A percentile compares a stretch with the other conserved stretches of the same genome.
Evolutionary conservation across 306 rosid species (phyloP).

Genomic region (Pachyrhizus erosus): DNA sequence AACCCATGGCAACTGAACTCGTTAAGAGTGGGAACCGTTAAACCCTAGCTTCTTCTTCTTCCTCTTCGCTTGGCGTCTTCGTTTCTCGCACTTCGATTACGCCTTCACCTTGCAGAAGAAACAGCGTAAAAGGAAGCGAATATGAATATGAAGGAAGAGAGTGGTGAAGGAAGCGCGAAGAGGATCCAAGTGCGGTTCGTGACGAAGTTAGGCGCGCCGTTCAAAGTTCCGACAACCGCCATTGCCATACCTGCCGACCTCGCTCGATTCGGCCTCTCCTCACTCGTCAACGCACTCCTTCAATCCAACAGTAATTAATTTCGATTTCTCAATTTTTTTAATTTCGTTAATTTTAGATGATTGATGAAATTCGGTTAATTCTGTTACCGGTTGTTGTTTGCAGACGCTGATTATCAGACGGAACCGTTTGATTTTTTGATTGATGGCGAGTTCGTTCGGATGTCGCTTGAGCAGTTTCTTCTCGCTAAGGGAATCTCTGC

Average conservation of each 20-base stretch:
- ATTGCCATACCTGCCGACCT: conserved; percentile 77
- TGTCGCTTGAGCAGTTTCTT: conserved; percentile 88
- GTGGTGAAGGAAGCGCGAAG: conserved; percentile 53
- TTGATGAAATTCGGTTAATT: background rate
- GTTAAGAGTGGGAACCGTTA: conserved; percentile 6
- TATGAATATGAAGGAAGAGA: conserved; percentile 56
- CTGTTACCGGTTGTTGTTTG: conserved; percentile 35
- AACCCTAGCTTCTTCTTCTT: conserved; percentile 35
- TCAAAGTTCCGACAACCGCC: conserved; percentile 57
- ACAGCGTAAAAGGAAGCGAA: background rate
- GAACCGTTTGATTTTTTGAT: conserved; percentile 91
- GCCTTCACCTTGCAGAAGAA: background rate
- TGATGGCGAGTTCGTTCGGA: conserved; percentile 84
- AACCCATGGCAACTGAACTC: conserved; percentile 1
- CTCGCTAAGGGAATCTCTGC: conserved; percentile 85
- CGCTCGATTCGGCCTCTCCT: conserved; percentile 82
- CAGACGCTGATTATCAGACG: conserved; percentile 60
- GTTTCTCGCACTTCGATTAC: background rate
- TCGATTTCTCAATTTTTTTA: background rate
- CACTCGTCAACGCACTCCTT: conserved; percentile 77
- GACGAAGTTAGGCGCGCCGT: conserved; percentile 64
- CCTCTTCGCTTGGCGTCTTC: background rate
- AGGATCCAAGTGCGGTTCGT: conserved; percentile 81
- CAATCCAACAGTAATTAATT: conserved; percentile 52
- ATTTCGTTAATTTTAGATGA: background rate